Conservation (phyloP, 805 yeast species). For the Lachancea cidri region DNA sequence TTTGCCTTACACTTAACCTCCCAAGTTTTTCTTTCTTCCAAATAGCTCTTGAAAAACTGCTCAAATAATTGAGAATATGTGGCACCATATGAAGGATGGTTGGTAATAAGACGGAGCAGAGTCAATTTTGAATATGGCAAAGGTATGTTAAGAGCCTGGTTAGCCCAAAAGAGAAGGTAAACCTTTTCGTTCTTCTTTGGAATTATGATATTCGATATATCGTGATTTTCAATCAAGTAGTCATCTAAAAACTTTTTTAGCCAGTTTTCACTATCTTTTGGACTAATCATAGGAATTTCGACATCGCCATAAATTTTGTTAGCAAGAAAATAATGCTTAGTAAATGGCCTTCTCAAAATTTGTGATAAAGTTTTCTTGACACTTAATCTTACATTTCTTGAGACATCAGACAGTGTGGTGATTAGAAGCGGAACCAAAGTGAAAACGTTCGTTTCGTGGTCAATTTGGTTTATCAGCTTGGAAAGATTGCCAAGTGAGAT, state of each 20-base stretch:
- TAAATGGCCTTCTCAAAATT: conserved; percentile 35
- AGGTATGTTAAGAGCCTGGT: conserved; percentile 53
- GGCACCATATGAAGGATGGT: conserved; percentile 22
- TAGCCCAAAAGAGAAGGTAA: conserved; percentile 58
- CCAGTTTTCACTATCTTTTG: conserved; percentile 55
- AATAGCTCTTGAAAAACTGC: conserved; percentile 41
- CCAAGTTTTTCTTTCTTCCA: conserved; percentile 44
- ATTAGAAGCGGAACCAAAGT: conserved; percentile 55
- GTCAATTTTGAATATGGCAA: conserved; percentile 53
- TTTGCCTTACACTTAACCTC: conserved; percentile 39
- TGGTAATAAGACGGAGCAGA: conserved; percentile 43
- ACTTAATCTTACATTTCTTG: conserved; percentile 45
- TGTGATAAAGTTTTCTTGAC: conserved; percentile 36
- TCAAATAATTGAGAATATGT: conserved; percentile 45
- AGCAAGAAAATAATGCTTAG: conserved; percentile 45
- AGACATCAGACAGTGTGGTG: conserved; percentile 48
- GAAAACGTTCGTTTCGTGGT: conserved; percentile 40
- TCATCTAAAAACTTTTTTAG: conserved; percentile 39
- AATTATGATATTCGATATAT: conserved; percentile 39
- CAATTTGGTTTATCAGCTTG: conserved; percentile 30
- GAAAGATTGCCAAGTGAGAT: conserved; percentile 42
- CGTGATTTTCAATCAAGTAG: conserved; percentile 46
- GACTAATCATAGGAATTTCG: conserved; percentile 50
- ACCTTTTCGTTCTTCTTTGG: conserved; percentile 55
- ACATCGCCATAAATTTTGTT: conserved; percentile 53